phyloP scores from a whole-genome alignment of 176 grass and related monocot species.

The Aegilops speltoides region DNA sequence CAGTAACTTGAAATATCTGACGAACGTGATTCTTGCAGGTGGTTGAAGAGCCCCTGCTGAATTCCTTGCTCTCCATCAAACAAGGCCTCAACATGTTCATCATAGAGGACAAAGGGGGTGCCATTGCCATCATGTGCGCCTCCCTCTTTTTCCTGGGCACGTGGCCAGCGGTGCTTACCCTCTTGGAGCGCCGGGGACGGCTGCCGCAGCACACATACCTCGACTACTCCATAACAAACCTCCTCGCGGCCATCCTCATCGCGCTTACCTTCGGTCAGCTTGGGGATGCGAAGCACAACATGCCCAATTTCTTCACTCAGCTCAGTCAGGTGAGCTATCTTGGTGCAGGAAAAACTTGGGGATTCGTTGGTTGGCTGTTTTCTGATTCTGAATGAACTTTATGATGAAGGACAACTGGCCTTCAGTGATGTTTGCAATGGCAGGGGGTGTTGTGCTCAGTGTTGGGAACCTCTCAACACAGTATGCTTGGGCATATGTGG shows the following conservation, averaged over 20 bases:
- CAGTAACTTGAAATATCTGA: neutral
- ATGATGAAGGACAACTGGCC: slow-evolving; percentile 64
- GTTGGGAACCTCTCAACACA: slow-evolving; percentile 73
- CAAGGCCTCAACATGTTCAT: slow-evolving; percentile 49
- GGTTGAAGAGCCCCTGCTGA: slow-evolving; percentile 16
- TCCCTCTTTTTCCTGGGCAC: slow-evolving; percentile 72
- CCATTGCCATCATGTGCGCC: slow-evolving; percentile 75
- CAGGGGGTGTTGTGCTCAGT: slow-evolving; percentile 65
- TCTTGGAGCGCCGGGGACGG: slow-evolving; percentile 61
- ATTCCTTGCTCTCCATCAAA: neutral
- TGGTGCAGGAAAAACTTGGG: neutral
- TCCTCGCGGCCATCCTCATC: slow-evolving; percentile 58
- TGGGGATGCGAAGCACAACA: slow-evolving; percentile 42
- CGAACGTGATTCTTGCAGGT: slow-evolving; percentile 13
- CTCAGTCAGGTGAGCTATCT: slow-evolving; percentile 53
- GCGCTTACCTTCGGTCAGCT: slow-evolving; percentile 68
- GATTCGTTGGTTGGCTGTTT: neutral
- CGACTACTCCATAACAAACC: slow-evolving; percentile 75
- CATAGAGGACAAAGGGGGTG: slow-evolving; percentile 70
- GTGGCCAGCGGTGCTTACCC: slow-evolving; percentile 69
- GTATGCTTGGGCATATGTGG: slow-evolving; percentile 81
- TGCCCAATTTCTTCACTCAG: slow-evolving; percentile 76
- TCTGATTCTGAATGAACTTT: slow-evolving; percentile 18
- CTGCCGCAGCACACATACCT: slow-evolving; percentile 81
- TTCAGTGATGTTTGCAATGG: slow-evolving; percentile 75